These are phyloP conservation scores for Sarocladiaceae sp. DNA, from an alignment of 2,329 filamentous ascomycete species.

Conservation along the genomic window DNA sequence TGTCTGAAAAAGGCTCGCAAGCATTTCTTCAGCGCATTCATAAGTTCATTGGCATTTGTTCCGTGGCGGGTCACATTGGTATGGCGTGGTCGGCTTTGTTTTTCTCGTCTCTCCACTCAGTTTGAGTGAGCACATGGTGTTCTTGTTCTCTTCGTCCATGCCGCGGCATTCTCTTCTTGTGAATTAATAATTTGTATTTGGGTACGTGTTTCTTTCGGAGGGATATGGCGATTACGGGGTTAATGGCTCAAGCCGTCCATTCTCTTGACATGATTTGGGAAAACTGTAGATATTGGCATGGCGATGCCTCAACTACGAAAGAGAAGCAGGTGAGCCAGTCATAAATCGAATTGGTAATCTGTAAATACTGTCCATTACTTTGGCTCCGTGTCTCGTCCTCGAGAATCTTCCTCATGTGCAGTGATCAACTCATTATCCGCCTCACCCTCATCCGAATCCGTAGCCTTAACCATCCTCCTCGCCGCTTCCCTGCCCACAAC, in stretches of 20 bases:
- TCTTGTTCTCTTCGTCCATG: neutral
- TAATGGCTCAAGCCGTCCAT: constrained; percentile 20
- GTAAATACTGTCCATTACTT: neutral
- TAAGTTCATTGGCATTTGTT: neutral
- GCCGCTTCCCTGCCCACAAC: constrained; percentile 36
- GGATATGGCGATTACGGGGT: constrained; percentile 13
- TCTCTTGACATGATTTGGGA: constrained; percentile 12
- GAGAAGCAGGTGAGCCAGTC: neutral
- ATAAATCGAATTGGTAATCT: neutral
- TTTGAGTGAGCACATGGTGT: neutral
- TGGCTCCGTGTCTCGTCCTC: neutral
- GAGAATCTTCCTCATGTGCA: neutral
- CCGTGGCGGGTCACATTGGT: neutral
- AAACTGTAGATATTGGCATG: neutral
- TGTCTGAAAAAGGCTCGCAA: constrained; percentile 8
- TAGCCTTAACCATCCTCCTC: constrained; percentile 27
- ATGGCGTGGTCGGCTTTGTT: constrained; percentile 5
- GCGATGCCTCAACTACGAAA: no score
- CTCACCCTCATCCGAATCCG: constrained; percentile 34
- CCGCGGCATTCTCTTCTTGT: neutral
- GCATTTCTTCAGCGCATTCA: constrained; percentile 6
- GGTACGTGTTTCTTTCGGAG: constrained; percentile 9
- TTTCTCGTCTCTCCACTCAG: neutral
- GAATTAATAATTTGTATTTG: constrained; percentile 8
- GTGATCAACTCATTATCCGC: constrained; percentile 32